phyloP scores from a whole-genome alignment of 345 rosid species.

The Melaleuca alternifolia region DNA sequence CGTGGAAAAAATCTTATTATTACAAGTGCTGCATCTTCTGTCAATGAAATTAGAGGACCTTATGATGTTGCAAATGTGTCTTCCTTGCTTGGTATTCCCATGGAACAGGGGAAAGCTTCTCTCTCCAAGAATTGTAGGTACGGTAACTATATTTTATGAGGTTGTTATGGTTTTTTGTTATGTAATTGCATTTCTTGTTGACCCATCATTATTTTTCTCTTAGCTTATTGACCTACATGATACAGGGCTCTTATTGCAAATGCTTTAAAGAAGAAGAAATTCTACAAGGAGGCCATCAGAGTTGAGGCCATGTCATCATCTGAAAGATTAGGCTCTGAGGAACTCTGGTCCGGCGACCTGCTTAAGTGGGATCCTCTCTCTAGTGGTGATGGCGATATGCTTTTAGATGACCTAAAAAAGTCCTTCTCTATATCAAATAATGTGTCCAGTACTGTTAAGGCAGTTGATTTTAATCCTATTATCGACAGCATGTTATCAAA shows the following conservation, averaged over 20 bases:
- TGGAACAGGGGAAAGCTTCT: slow-evolving; percentile 66
- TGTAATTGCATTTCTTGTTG: background rate
- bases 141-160: background rate
- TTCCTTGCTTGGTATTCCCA: slow-evolving; percentile 63
- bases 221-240: background rate
- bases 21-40: slow-evolving; percentile 67
- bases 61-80: slow-evolving; percentile 66
- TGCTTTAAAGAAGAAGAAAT: slow-evolving; percentile 60
- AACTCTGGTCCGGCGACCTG: slow-evolving; percentile 35
- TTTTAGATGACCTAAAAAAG: slow-evolving; percentile 53
- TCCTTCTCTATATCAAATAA: slow-evolving; percentile 34
- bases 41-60: slow-evolving; percentile 56
- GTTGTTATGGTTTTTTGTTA: background rate
- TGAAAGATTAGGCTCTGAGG: slow-evolving; percentile 20
- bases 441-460: slow-evolving; percentile 26
- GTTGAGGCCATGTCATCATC: slow-evolving; percentile 39
- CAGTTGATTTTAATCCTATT: slow-evolving; percentile 42
- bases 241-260: slow-evolving; percentile 51
- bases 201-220: background rate
- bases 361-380: slow-evolving; percentile 83
- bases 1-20: slow-evolving; percentile 71
- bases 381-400: slow-evolving; percentile 84
- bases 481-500: slow-evolving; percentile 29
- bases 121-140: slow-evolving; percentile 82
- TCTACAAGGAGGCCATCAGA: slow-evolving; percentile 61